These are phyloP conservation scores for Sugiyamaella neomexicana DNA, from an alignment of 1,139 yeast genomes.

Conservation along the genomic window DNA sequence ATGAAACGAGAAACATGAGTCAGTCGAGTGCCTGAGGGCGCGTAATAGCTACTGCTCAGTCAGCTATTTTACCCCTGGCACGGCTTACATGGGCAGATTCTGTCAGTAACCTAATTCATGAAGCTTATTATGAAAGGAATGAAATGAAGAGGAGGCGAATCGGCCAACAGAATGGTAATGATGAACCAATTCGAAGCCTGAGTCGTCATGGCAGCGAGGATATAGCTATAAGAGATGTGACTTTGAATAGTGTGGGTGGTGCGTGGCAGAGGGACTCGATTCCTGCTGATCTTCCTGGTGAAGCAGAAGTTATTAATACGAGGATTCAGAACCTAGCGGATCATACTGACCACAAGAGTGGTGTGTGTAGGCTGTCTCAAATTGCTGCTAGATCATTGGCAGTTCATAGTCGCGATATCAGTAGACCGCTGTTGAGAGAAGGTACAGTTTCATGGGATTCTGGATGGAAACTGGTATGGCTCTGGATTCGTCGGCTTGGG, in stretches of 20 bases:
- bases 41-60: no score
- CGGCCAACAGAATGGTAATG: neutral
- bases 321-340: neutral
- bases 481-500: conserved; percentile 27
- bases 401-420: conserved; percentile 17
- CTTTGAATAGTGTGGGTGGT: neutral
- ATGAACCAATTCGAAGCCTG: neutral
- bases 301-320: neutral
- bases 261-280: conserved; percentile 8
- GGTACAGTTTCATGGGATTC: conserved; percentile 23
- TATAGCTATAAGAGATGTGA: conserved; percentile 5
- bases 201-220: conserved; percentile 2
- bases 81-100: no score
- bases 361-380: conserved; percentile 14
- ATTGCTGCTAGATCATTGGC: conserved; percentile 23
- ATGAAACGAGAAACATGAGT: no score
- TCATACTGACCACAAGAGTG: neutral
- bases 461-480: conserved; percentile 34
- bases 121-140: neutral
- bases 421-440: conserved; percentile 16
- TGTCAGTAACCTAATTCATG: no score
- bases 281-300: conserved; percentile 6
- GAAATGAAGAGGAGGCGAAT: neutral
- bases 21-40: no score
- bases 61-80: no score